These are phyloP conservation scores for Corylus americana DNA, from an alignment of 306 rosid species.

Conservation along the genomic window DNA sequence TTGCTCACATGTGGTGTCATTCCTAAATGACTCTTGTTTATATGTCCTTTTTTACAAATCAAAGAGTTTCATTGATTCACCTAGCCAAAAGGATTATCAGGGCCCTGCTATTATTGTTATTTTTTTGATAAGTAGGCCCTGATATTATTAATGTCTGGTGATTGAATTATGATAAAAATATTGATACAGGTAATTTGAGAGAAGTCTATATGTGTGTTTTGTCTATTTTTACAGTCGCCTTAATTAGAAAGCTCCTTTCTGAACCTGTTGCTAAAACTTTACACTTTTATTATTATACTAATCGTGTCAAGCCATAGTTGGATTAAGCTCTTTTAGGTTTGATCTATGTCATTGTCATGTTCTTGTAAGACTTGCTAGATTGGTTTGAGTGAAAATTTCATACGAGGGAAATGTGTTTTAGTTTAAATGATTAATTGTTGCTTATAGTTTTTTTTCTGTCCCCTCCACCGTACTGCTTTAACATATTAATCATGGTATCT, in stretches of 20 bases:
- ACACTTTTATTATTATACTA: conserved; percentile 4
- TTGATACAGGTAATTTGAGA: conserved; percentile 7
- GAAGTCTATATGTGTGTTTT: conserved; percentile 7
- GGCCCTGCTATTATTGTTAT: background rate
- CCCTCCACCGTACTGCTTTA: background rate
- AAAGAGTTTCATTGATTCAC: conserved; percentile 10
- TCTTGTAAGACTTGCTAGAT: background rate
- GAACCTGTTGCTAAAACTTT: conserved; percentile 6
- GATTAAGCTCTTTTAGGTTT: background rate
- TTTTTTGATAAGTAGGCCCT: background rate
- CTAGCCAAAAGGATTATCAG: conserved; percentile 5
- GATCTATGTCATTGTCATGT: background rate
- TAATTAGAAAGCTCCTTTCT: conserved; percentile 1
- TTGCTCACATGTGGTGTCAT: conserved; percentile 10
- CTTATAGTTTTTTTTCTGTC: background rate
- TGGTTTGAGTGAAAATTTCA: background rate
- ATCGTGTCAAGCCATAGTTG: background rate
- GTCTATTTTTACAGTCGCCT: background rate
- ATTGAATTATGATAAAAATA: background rate
- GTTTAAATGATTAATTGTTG: background rate
- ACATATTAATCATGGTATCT: background rate
- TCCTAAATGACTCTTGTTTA: background rate
- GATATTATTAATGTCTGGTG: background rate
- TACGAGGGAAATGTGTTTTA: background rate
- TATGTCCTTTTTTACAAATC: background rate